These are phyloP conservation scores for Cryptococcus deneoformans DNA, from an alignment of 1,284 basidiomycete species.

Conservation along the genomic window DNA sequence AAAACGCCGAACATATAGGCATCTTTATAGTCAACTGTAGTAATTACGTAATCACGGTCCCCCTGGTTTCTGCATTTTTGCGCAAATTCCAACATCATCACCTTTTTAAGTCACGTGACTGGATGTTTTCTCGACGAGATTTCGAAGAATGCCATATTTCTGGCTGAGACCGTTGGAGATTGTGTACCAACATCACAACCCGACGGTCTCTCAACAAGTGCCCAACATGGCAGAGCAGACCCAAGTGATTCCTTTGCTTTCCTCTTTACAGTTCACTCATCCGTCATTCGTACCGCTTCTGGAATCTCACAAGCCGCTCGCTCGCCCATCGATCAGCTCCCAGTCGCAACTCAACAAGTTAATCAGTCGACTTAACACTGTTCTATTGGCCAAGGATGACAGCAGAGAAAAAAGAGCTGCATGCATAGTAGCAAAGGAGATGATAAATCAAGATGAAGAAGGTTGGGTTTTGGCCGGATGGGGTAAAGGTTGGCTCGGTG, in stretches of 20 bases:
- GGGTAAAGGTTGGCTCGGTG: conserved; percentile 42
- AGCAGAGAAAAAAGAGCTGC: conserved; percentile 16
- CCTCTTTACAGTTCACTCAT: conserved; percentile 32
- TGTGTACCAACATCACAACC: no score
- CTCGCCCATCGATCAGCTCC: conserved; percentile 23
- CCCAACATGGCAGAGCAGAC: no score
- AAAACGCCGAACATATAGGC: no score
- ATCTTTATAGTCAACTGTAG: no score
- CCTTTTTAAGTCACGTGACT: no score
- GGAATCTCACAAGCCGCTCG: conserved; percentile 25
- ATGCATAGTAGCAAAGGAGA: conserved; percentile 19
- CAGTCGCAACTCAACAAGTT: conserved; percentile 26
- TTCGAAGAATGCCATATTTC: no score
- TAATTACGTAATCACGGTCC: no score
- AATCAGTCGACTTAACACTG: conserved; percentile 34
- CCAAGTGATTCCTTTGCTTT: conserved; percentile 12
- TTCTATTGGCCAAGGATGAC: conserved; percentile 30
- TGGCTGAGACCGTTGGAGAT: no score
- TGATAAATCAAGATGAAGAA: conserved; percentile 39
- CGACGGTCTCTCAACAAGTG: no score
- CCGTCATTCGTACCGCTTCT: conserved; percentile 29
- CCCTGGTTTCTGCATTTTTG: background rate
- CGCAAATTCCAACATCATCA: no score
- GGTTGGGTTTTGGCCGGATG: conserved; percentile 33
- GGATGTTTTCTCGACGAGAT: no score